Evolutionary conservation across 805 yeast genomes (phyloP).

Genomic region (Kuraishia hungarica): DNA sequence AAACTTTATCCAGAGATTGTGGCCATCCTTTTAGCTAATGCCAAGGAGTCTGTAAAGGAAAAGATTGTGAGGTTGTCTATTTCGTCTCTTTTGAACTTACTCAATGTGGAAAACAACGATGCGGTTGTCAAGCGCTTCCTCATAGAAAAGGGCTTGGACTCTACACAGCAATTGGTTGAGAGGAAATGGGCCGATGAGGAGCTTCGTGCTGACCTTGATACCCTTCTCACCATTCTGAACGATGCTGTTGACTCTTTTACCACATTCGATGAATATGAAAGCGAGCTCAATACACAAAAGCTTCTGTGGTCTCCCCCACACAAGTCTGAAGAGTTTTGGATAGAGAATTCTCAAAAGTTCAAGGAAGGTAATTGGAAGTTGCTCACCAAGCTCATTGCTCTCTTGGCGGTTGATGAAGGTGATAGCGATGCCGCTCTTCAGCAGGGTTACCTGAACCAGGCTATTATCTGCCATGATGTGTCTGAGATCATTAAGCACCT

Average conservation of each 20-base stretch:
- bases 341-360: conserved; percentile 69
- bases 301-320: conserved; percentile 92
- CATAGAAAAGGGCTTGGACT: conserved; percentile 66
- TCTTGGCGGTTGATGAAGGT: conserved; percentile 31
- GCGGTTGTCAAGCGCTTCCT: conserved; percentile 54
- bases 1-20: conserved; percentile 46
- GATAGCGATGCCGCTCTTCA: conserved; percentile 16
- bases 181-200: conserved; percentile 96
- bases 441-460: conserved; percentile 28
- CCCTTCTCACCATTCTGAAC: conserved; percentile 50
- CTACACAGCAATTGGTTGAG: conserved; percentile 61
- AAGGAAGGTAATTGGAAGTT: conserved; percentile 71
- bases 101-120: conserved; percentile 33
- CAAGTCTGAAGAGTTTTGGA: conserved; percentile 82
- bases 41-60: conserved; percentile 83
- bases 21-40: conserved; percentile 43
- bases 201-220: conserved; percentile 60
- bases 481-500: conserved; percentile 50
- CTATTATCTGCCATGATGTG: conserved; percentile 64
- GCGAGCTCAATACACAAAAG: conserved; percentile 72
- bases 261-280: conserved; percentile 84
- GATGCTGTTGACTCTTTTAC: conserved; percentile 73
- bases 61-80: conserved; percentile 83
- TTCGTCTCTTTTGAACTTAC: conserved; percentile 59
- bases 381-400: conserved; percentile 49